Evolutionary conservation across 2,329 filamentous ascomycete species (phyloP).

Genomic region (Diaporthe ilicicola): DNA sequence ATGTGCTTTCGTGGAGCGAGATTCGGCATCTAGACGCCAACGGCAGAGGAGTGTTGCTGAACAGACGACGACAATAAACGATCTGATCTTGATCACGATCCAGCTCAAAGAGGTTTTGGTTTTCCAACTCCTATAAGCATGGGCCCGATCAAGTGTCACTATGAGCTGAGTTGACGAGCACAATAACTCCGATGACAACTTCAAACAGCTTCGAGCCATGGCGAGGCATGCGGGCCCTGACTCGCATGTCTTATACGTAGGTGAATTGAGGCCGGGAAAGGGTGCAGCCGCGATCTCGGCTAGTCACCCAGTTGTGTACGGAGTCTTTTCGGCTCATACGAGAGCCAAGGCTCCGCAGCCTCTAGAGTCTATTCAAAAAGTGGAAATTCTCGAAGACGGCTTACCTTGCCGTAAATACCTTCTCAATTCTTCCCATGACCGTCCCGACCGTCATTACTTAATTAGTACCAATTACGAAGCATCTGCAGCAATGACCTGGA

Average conservation of each 20-base stretch:
- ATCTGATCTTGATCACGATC: not conserved
- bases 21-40: not conserved
- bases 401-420: too few relatives aligned
- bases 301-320: not conserved
- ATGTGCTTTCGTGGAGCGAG: not conserved
- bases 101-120: too few relatives aligned
- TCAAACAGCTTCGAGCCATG: too few relatives aligned
- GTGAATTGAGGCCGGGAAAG: too few relatives aligned
- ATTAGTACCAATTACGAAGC: too few relatives aligned
- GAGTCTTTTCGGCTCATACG: not conserved
- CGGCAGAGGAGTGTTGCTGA: not conserved
- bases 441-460: too few relatives aligned
- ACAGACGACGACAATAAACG: not conserved
- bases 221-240: not conserved
- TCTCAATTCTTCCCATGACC: too few relatives aligned
- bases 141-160: too few relatives aligned
- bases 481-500: too few relatives aligned
- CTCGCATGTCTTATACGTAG: too few relatives aligned
- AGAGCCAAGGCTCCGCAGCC: not conserved
- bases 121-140: too few relatives aligned
- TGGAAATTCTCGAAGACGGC: not conserved
- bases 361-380: not conserved
- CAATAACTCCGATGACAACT: not conserved
- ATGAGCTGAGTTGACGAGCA: too few relatives aligned
- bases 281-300: not conserved